Conservation (phyloP, 2,329 filamentous ascomycete genomes). For the Fusarium hostae region DNA sequence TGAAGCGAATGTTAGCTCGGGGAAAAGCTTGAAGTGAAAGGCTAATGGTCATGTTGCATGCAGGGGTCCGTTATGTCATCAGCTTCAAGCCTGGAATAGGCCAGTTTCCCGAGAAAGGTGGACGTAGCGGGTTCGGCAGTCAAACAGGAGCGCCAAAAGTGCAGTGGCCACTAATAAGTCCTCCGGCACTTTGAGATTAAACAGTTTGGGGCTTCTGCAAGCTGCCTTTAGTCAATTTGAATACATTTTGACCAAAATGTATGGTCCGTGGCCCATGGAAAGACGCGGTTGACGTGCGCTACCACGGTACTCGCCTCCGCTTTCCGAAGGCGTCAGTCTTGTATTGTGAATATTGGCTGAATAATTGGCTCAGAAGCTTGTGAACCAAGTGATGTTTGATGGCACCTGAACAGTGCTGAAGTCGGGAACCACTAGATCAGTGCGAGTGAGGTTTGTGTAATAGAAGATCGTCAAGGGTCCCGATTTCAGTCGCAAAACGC, state of each 20-base stretch:
- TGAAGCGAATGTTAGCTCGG: not conserved
- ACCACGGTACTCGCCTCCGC: not conserved
- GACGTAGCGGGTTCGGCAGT: conserved; percentile 31
- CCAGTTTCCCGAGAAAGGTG: conserved; percentile 10
- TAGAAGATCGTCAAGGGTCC: not conserved
- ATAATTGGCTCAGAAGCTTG: not conserved
- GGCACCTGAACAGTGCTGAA: not conserved
- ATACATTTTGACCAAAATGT: not conserved
- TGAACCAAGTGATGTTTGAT: not conserved
- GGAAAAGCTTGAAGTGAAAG: not conserved
- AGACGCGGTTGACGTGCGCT: not conserved
- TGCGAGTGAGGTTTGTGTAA: not conserved
- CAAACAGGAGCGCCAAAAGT: conserved; percentile 2
- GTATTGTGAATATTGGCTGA: not conserved
- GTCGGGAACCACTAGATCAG: not conserved
- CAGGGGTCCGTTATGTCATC: conserved; percentile 28
- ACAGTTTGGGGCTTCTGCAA: not conserved
- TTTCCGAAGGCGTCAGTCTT: not conserved
- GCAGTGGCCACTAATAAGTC: not conserved
- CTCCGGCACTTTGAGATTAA: conserved; percentile 9
- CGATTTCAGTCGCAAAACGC: conserved; percentile 21
- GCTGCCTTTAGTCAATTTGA: not conserved
- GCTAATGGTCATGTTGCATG: conserved; percentile 8
- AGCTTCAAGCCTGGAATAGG: conserved; percentile 12
- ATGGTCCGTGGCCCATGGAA: not conserved